Conservation (phyloP, 148 eudicot species). For the Chenopodium suecicum region DNA sequence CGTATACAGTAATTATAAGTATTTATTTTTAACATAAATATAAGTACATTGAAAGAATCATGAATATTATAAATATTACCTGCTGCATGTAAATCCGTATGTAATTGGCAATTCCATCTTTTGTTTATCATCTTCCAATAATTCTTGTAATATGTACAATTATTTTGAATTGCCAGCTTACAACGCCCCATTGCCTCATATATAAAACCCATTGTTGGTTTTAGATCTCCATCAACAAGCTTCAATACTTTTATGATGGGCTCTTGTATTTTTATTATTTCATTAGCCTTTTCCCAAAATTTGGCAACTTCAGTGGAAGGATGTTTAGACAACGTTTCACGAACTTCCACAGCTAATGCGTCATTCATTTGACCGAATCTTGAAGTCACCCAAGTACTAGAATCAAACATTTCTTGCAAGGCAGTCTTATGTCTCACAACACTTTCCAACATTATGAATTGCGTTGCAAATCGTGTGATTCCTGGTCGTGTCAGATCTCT, state of each 20-base stretch:
- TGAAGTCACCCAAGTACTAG: background rate
- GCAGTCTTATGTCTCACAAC: background rate
- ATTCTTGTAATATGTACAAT: background rate
- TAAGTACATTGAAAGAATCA: too few species aligned
- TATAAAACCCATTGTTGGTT: conserved; percentile 16
- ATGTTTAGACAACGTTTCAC: background rate
- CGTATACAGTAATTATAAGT: too few species aligned
- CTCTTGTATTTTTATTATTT: background rate
- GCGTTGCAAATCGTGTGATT: too few species aligned
- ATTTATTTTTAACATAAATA: too few species aligned
- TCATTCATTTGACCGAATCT: background rate
- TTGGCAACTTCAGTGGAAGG: background rate
- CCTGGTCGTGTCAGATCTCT: too few species aligned
- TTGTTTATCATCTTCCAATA: conserved; percentile 13
- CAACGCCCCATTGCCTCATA: conserved; percentile 15
- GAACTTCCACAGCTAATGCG: background rate
- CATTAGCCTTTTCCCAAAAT: conserved; percentile 5
- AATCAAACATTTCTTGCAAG: conserved; percentile 3
- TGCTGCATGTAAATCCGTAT: background rate
- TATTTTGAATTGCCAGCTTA: background rate
- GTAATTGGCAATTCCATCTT: conserved; percentile 13
- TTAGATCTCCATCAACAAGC: conserved; percentile 15
- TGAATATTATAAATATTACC: background rate
- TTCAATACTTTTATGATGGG: conserved; percentile 4
- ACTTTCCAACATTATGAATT: too few species aligned